phyloP scores from a whole-genome alignment of 805 yeast species.

The Starmerella davenportii region DNA sequence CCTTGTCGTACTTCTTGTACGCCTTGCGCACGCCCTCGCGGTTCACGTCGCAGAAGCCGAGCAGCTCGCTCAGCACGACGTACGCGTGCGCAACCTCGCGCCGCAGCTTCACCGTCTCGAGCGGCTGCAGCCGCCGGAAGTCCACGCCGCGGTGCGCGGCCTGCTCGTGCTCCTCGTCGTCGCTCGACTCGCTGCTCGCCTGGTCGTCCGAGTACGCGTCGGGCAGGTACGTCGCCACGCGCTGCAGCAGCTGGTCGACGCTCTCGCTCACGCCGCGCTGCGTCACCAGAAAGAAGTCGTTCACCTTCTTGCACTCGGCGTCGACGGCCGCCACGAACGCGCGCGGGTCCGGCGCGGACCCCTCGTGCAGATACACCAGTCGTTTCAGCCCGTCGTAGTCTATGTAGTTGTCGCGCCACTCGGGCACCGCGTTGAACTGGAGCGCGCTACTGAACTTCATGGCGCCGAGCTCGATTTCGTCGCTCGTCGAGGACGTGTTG shows the following conservation, averaged over 20 bases:
- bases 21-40: constrained; percentile 79
- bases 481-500: background rate
- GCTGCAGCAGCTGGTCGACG: constrained; percentile 40
- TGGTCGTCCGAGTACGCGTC: background rate
- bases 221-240: constrained; percentile 18
- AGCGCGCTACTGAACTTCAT: constrained; percentile 93
- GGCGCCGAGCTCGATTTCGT: constrained; percentile 8
- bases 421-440: constrained; percentile 95
- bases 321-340: constrained; percentile 58
- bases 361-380: constrained; percentile 63
- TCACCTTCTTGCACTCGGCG: constrained; percentile 57
- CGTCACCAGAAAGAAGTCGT: constrained; percentile 50
- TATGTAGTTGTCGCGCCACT: constrained; percentile 85
- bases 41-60: constrained; percentile 69
- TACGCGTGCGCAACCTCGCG: constrained; percentile 31
- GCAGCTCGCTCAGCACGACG: constrained; percentile 63
- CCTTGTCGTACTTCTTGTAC: constrained; percentile 80
- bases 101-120: constrained; percentile 21
- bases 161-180: constrained; percentile 2
- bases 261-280: constrained; percentile 40
- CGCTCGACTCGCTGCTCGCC: constrained; percentile 1
- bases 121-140: constrained; percentile 7
- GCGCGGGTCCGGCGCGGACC: constrained; percentile 30
- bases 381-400: constrained; percentile 79
- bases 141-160: background rate